phyloP scores from a whole-genome alignment of 1,139 yeast genomes.

The Debaryomycetaceae sp. region DNA sequence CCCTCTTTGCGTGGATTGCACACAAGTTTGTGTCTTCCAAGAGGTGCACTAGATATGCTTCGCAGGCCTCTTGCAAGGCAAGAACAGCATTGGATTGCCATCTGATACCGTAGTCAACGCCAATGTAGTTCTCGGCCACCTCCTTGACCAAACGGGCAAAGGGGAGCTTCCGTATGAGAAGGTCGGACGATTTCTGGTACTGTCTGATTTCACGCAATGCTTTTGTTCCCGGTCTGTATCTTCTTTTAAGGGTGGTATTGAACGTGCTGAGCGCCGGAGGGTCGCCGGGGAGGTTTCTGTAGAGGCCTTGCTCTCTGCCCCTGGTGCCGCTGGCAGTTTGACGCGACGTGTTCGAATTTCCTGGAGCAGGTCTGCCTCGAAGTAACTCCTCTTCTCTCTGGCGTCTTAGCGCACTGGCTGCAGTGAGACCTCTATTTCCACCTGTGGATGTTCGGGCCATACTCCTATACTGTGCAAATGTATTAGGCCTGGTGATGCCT shows the following conservation, averaged over 20 bases:
- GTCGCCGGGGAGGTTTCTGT: constrained; percentile 52
- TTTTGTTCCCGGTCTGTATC: constrained; percentile 69
- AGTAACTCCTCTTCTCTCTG: constrained; percentile 13
- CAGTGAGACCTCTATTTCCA: constrained; percentile 6
- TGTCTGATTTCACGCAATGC: constrained; percentile 77
- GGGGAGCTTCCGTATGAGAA: constrained; percentile 80
- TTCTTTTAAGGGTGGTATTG: constrained; percentile 31
- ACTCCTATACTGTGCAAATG: background rate
- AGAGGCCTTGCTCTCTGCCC: constrained; percentile 32
- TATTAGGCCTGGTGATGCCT: background rate
- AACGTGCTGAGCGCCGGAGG: constrained; percentile 26
- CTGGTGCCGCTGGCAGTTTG: constrained; percentile 6
- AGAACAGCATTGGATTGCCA: constrained; percentile 90
- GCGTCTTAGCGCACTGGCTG: constrained; percentile 11
- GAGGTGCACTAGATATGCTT: constrained; percentile 80
- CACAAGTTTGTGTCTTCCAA: constrained; percentile 88
- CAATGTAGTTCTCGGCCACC: constrained; percentile 67
- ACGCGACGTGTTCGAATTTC: constrained; percentile 7
- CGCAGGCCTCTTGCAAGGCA: constrained; percentile 92
- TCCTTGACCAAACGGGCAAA: constrained; percentile 85
- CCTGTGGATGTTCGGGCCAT: constrained; percentile 17
- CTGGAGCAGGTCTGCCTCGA: constrained; percentile 6
- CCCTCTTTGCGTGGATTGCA: constrained; percentile 91
- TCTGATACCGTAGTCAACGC: constrained; percentile 58
- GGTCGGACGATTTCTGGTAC: constrained; percentile 75